These are phyloP conservation scores for Coniochaeta sp. DNA, from an alignment of 2,329 filamentous ascomycete species.

Conservation along the genomic window DNA sequence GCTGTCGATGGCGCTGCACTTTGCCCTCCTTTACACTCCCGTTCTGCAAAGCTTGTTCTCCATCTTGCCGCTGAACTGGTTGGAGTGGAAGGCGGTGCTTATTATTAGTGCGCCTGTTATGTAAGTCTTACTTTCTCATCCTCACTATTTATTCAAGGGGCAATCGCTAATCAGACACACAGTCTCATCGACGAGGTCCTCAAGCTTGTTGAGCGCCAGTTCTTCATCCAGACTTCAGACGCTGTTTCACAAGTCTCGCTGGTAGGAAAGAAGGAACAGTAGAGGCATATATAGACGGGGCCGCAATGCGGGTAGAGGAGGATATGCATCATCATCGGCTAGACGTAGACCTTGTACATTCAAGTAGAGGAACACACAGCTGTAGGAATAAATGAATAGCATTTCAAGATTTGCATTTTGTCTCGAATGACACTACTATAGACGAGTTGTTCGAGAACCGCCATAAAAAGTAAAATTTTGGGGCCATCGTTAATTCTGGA, in stretches of 20 bases:
- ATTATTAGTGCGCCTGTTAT: slow-evolving; percentile 86
- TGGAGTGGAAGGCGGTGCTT: slow-evolving; percentile 89
- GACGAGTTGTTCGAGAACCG: neutral
- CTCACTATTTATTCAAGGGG: neutral
- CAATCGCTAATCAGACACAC: slow-evolving; percentile 15
- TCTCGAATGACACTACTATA: neutral
- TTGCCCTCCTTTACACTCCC: slow-evolving; percentile 85
- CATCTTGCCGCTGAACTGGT: slow-evolving; percentile 77
- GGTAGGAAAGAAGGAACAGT: neutral
- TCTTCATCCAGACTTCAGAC: slow-evolving; percentile 43
- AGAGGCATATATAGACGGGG: neutral
- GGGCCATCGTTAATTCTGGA: neutral
- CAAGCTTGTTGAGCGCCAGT: slow-evolving; percentile 66
- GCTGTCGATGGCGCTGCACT: slow-evolving; percentile 91
- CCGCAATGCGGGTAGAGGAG: neutral
- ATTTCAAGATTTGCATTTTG: neutral
- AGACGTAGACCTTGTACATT: neutral
- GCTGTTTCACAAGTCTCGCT: neutral
- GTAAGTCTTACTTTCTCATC: slow-evolving; percentile 44
- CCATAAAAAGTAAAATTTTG: neutral
- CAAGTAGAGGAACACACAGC: neutral
- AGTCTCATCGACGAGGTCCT: slow-evolving; percentile 78
- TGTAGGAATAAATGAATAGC: neutral
- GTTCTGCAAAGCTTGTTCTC: slow-evolving; percentile 84
- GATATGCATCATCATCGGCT: neutral